Percentiles rank a stretch among this genome's conserved stretches.
phyloP scores from a whole-genome alignment of 768 basidiomycete species.

The Tylopilus sp. region DNA sequence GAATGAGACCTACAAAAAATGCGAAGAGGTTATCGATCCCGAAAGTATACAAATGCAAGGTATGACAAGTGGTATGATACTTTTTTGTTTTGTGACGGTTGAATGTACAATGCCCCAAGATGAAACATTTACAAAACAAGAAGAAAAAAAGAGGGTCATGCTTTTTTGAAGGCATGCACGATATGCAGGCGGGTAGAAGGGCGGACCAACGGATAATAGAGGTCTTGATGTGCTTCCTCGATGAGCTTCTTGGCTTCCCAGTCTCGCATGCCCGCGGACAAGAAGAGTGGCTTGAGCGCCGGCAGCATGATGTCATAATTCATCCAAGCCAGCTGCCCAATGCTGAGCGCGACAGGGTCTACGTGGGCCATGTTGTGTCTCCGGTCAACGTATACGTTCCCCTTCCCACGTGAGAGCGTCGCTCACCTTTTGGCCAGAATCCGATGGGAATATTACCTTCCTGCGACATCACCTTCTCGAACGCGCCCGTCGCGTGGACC shows the following conservation, averaged over 20 bases:
- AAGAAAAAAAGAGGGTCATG: constrained; percentile 1
- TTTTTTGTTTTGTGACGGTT: constrained; percentile 20
- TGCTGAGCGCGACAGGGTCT: constrained; percentile 59
- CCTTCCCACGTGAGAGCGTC: constrained; percentile 3
- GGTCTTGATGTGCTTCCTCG: constrained; percentile 59
- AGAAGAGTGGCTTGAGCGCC: constrained; percentile 57
- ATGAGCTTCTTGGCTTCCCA: constrained; percentile 54
- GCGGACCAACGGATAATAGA: constrained; percentile 55
- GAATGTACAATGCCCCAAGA: constrained; percentile 21
- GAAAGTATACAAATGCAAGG: constrained; percentile 23
- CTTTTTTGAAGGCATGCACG: constrained; percentile 46
- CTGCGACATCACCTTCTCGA: constrained; percentile 52
- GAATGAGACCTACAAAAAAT: constrained; percentile 49
- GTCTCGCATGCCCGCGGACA: constrained; percentile 50
- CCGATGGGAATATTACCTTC: constrained; percentile 66
- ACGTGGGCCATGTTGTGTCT: constrained; percentile 5
- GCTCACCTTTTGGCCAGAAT: constrained; percentile 61
- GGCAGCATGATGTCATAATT: constrained; percentile 64
- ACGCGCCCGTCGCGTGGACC: constrained; percentile 46
- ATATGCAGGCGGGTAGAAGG: constrained; percentile 56
- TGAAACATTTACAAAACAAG: neutral
- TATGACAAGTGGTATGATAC: constrained; percentile 22
- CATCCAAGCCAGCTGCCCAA: constrained; percentile 74
- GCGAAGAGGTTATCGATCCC: constrained; percentile 84
- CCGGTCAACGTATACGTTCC: constrained; percentile 5